phyloP scores from a whole-genome alignment of 768 basidiomycete genomes.

The Mycena indigotica region DNA sequence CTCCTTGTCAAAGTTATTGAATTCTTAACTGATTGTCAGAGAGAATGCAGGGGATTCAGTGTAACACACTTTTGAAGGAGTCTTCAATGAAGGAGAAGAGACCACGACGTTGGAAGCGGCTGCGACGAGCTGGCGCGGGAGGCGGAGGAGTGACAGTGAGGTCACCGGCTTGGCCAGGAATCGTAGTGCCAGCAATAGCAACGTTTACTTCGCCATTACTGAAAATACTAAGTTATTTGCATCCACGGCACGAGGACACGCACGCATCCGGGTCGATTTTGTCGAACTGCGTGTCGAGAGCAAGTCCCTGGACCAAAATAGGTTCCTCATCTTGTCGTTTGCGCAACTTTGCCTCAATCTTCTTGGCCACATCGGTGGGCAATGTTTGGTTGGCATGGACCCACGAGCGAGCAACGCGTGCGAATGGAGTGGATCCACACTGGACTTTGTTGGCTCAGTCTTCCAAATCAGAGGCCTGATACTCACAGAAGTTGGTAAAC shows the following conservation, averaged over 20 bases:
- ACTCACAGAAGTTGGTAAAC: constrained; percentile 36
- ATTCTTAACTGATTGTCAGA: constrained; percentile 9
- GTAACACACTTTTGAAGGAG: constrained; percentile 7
- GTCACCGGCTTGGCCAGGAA: constrained; percentile 22
- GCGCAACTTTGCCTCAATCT: constrained; percentile 9
- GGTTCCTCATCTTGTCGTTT: constrained; percentile 20
- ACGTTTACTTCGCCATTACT: constrained; percentile 14
- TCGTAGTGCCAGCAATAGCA: constrained; percentile 21
- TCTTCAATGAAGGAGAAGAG: constrained; percentile 21
- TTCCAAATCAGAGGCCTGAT: not conserved
- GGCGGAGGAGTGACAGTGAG: constrained; percentile 19
- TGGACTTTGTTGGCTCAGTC: not conserved
- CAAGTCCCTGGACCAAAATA: constrained; percentile 29
- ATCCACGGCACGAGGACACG: not conserved
- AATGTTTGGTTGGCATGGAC: constrained; percentile 34
- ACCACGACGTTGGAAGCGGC: constrained; percentile 19
- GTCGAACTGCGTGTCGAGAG: constrained; percentile 34
- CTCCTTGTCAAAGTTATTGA: constrained; percentile 25
- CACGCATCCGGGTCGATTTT: constrained; percentile 21
- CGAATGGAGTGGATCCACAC: constrained; percentile 26
- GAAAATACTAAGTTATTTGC: not conserved
- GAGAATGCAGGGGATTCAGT: not conserved
- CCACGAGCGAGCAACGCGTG: constrained; percentile 32
- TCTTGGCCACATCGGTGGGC: constrained; percentile 20
- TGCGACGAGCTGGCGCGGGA: constrained; percentile 12